A percentile compares a stretch with the other conserved stretches of the same genome.
These are phyloP conservation scores for Eutypa lata DNA, from an alignment of 2,329 filamentous ascomycete species.

Conservation along the genomic window DNA sequence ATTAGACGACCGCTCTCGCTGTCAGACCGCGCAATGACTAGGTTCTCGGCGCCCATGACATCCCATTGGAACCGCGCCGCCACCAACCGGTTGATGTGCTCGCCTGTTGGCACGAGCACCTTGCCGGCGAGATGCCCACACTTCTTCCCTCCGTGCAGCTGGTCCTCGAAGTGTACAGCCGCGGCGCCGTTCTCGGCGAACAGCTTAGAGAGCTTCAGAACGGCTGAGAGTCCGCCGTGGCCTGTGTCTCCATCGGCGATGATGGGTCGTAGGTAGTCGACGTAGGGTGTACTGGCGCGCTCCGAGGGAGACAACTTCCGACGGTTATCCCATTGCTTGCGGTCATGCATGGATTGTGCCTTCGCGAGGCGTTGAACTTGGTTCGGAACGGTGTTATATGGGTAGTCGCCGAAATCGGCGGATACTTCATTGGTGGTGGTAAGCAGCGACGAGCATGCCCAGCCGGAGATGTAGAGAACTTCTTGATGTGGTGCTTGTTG, in stretches of 20 bases:
- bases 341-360: conserved; percentile 94
- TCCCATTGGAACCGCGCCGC: conserved; percentile 97
- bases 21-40: conserved; percentile 92
- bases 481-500: conserved; percentile 96
- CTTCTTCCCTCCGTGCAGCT: conserved; percentile 97
- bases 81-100: conserved; percentile 93
- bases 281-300: conserved; percentile 73
- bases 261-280: conserved; percentile 92
- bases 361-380: conserved; percentile 96
- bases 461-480: conserved; percentile 92
- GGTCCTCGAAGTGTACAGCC: conserved; percentile 96
- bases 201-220: conserved; percentile 93
- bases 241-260: conserved; percentile 95
- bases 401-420: conserved; percentile 96
- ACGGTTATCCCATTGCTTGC: conserved; percentile 87
- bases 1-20: conserved; percentile 90
- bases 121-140: conserved; percentile 96
- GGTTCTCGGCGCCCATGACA: conserved; percentile 92
- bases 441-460: conserved; percentile 92
- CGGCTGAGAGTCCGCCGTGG: conserved; percentile 87
- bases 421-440: conserved; percentile 97
- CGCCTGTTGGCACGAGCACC: conserved; percentile 86
- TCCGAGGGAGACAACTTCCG: conserved; percentile 73
- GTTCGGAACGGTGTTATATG: conserved; percentile 98
- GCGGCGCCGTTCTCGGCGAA: conserved; percentile 97